phyloP scores from a whole-genome alignment of 345 rosid species.

The Syzygium oleosum region DNA sequence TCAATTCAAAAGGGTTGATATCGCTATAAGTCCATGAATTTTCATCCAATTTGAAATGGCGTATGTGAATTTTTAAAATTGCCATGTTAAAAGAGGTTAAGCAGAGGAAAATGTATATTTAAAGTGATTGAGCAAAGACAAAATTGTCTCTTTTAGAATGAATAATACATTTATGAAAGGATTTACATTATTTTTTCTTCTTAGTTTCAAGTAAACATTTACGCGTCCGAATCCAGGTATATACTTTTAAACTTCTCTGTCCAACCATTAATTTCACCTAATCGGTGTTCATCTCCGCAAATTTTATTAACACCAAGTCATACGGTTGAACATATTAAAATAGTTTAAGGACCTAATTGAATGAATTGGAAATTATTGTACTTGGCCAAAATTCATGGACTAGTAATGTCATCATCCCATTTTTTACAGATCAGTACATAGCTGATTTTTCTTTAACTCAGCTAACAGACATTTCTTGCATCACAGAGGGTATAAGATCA shows the following conservation, averaged over 20 bases:
- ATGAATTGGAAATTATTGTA: background rate
- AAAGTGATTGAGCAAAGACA: background rate
- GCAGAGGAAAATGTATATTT: background rate
- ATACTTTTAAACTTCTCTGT: background rate
- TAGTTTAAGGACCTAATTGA: background rate
- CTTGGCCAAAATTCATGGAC: background rate
- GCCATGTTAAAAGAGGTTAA: background rate
- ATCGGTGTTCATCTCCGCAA: background rate
- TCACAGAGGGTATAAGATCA: background rate
- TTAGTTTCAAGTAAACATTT: background rate
- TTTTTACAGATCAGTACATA: background rate
- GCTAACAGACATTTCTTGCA: background rate
- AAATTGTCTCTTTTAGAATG: background rate
- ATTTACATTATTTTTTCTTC: background rate
- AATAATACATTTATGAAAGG: background rate
- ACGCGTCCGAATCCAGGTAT: background rate
- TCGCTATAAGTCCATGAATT: background rate
- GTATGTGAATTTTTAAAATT: background rate
- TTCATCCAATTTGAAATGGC: background rate
- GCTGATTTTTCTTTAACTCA: background rate
- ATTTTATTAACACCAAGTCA: background rate
- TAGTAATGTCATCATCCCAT: background rate
- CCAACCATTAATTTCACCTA: background rate
- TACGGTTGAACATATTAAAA: background rate
- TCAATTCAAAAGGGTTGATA: background rate